These are phyloP conservation scores for Tetrahymena elliotti DNA, from an alignment of 73 alveolate species.

Conservation along the genomic window DNA sequence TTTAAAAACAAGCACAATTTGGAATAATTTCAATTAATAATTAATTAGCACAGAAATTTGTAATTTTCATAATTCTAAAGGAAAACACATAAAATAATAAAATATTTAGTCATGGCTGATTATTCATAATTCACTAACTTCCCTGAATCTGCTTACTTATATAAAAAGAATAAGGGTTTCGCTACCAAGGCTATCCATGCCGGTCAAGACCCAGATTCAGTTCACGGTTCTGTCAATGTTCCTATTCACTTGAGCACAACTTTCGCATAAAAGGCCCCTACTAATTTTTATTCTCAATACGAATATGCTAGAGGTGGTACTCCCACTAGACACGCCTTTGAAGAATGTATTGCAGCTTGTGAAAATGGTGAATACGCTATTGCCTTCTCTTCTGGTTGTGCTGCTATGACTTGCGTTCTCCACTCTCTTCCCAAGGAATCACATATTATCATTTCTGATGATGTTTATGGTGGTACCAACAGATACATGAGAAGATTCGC, in stretches of 20 bases:
- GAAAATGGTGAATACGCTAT: conserved; percentile 72
- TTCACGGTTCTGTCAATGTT: conserved; percentile 72
- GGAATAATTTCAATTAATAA: not conserved
- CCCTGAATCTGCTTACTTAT: conserved; percentile 20
- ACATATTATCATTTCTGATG: conserved; percentile 75
- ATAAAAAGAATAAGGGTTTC: conserved; percentile 20
- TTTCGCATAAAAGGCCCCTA: conserved; percentile 48
- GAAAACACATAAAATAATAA: not conserved
- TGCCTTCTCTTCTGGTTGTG: conserved; percentile 72
- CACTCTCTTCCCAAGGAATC: conserved; percentile 50
- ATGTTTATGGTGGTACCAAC: conserved; percentile 92
- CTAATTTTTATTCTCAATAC: not conserved
- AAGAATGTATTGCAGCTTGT: conserved; percentile 62
- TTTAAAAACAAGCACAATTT: not conserved
- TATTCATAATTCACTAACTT: not conserved
- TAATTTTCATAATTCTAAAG: not conserved
- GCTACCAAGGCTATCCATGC: conserved; percentile 73
- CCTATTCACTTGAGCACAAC: conserved; percentile 78
- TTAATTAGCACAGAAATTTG: not conserved
- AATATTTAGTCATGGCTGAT: not conserved
- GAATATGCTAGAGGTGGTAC: conserved; percentile 38
- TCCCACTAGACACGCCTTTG: conserved; percentile 79
- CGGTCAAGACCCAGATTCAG: conserved; percentile 65
- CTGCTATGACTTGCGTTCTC: conserved; percentile 50
- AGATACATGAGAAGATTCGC: conserved; percentile 61